These are phyloP conservation scores for Neofusicoccum cordaticola DNA, from an alignment of 2,329 filamentous ascomycete genomes.

Conservation along the genomic window DNA sequence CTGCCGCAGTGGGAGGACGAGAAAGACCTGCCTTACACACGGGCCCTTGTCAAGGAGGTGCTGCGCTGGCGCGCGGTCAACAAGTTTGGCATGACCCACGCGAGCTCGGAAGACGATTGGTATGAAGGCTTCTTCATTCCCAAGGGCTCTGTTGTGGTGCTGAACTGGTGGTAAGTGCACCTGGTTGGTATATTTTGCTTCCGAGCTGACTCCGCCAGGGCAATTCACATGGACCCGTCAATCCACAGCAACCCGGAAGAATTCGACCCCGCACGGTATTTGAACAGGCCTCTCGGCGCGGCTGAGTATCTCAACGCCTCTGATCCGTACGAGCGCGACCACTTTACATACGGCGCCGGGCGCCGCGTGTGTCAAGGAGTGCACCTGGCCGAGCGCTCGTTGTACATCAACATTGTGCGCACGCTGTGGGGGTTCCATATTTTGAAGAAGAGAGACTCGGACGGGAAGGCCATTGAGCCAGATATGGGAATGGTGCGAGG, in stretches of 20 bases:
- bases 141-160: conserved; percentile 40
- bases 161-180: conserved; percentile 26
- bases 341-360: conserved; percentile 37
- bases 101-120: conserved; percentile 44
- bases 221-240: conserved; percentile 32
- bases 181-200: conserved; percentile 16
- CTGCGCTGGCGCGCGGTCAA: conserved; percentile 33
- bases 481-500: conserved; percentile 29
- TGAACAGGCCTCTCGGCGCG: conserved; percentile 26
- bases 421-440: conserved; percentile 37
- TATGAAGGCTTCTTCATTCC: conserved; percentile 50
- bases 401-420: conserved; percentile 35
- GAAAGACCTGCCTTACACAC: conserved; percentile 26
- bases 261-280: conserved; percentile 32
- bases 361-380: conserved; percentile 35
- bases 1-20: conserved; percentile 26
- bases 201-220: conserved; percentile 22
- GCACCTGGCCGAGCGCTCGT: conserved; percentile 36
- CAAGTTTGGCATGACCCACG: conserved; percentile 45
- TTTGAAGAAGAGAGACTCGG: conserved; percentile 26
- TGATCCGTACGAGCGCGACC: conserved; percentile 33
- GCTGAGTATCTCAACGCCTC: conserved; percentile 33
- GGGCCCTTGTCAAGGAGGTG: conserved; percentile 29
- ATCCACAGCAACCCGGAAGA: conserved; percentile 26
- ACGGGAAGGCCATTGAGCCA: conserved; percentile 27